These are phyloP conservation scores for Flaveria floridana DNA, from an alignment of 140 eudicot species.

Conservation along the genomic window DNA sequence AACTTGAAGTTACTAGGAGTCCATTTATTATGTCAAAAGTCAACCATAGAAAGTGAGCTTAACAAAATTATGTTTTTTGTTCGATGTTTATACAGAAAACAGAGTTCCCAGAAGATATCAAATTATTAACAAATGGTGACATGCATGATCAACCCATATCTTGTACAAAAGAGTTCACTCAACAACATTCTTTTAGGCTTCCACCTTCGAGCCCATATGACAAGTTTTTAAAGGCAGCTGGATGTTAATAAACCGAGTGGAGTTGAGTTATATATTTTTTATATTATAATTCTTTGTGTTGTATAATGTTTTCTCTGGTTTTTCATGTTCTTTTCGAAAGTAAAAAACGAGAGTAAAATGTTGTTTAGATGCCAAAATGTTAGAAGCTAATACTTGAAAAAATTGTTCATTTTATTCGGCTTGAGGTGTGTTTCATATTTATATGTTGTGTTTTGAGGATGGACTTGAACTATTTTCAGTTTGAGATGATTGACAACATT, in stretches of 20 bases:
- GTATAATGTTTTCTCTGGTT: conserved; percentile 14
- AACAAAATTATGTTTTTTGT: not conserved
- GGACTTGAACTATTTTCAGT: not conserved
- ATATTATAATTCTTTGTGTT: conserved; percentile 16
- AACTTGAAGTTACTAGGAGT: not conserved
- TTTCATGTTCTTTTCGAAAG: conserved; percentile 19
- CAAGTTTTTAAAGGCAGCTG: conserved; percentile 72
- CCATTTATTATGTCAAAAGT: not conserved
- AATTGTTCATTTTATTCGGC: conserved; percentile 3
- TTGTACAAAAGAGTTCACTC: conserved; percentile 42
- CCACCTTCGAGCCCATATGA: conserved; percentile 82
- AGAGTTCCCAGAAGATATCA: conserved; percentile 22
- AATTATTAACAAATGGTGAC: conserved; percentile 21
- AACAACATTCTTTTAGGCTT: conserved; percentile 56
- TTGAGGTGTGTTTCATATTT: conserved; percentile 15
- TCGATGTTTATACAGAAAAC: conserved; percentile 7
- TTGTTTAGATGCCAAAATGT: conserved; percentile 31
- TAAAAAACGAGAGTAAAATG: conserved; percentile 25
- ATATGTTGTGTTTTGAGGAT: conserved; percentile 19
- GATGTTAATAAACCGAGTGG: conserved; percentile 38
- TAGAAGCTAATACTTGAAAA: conserved; percentile 2
- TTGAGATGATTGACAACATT: conserved; percentile 1
- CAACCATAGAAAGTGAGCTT: not conserved
- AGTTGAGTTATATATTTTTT: conserved; percentile 20
- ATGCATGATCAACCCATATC: conserved; percentile 30